Percentiles rank a stretch among this genome's conserved stretches.
Evolutionary conservation across 225 moss, liverwort and hornwort species (phyloP).

Genomic region (Bryum argenteum): DNA sequence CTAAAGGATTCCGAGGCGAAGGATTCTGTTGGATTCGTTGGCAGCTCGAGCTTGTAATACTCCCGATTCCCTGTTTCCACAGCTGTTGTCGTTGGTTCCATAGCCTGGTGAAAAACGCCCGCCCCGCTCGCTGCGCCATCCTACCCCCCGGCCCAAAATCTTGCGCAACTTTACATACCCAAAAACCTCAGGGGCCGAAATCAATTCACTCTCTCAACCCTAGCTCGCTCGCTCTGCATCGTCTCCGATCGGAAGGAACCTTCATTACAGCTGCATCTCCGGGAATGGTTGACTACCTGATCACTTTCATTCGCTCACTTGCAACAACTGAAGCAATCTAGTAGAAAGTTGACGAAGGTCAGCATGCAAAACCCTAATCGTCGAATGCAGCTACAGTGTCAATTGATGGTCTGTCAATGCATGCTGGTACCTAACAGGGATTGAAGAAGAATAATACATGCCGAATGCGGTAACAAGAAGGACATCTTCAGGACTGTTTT

Average conservation of each 20-base stretch:
- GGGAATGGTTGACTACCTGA: background rate
- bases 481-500: too few relatives aligned
- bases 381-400: background rate
- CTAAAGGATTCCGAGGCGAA: constrained; percentile 25
- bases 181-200: background rate
- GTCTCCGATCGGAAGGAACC: background rate
- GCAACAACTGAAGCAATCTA: background rate
- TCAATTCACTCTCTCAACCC: background rate
- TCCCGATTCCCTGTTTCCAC: constrained; percentile 32
- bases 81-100: constrained; percentile 25
- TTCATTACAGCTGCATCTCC: background rate
- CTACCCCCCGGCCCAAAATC: background rate
- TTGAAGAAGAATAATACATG: too few relatives aligned
- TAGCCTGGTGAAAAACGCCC: constrained; percentile 19
- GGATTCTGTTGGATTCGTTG: background rate
- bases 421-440: background rate
- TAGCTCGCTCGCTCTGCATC: constrained; percentile 10
- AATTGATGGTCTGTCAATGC: background rate
- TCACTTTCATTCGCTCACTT: background rate
- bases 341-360: background rate
- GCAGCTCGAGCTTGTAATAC: background rate
- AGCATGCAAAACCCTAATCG: constrained; percentile 8
- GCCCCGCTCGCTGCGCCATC: constrained; percentile 49
- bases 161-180: constrained; percentile 10
- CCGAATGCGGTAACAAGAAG: too few relatives aligned